Evolutionary conservation across 2,329 filamentous ascomycete genomes (phyloP), one percentile per base, ranked within the genome.

Genomic region (Aspergillus thermomutatus): DNA sequence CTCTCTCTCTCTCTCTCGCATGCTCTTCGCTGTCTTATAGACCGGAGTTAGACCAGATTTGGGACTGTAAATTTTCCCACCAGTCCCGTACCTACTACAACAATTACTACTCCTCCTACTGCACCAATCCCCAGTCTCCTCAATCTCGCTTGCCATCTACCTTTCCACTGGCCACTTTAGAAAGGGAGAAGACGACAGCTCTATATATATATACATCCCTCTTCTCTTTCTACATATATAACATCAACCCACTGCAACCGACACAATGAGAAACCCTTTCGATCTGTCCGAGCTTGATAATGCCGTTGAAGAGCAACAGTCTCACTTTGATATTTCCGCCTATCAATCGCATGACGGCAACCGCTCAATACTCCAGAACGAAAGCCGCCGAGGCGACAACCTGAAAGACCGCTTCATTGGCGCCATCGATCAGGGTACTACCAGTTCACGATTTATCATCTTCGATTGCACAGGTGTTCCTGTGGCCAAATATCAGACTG

Each of bases 381-480:
- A 74, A 55, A 60, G 60, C 1, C 67, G 63, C 47, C 66, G 66
- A 40, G 57, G 47, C 6, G 70, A 70, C 51, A 70, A 69, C 50
- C 61, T 74, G 43, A 73, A 74, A 55, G 64, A 74, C 34, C 71
- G 63, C 49, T 96, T 90, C 68, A 87, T 96, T 59, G 92, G 91
- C 58, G 90, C 89, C 65, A 92, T 96, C 71, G 92, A 96, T 71
- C 91, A 95, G 69, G 92, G 92, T 57, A 96, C 92, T 11, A 96
- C 92, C 31, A 93, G 89, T 57, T 90, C 91, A 34, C 84, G 92
- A 40, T 96, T 96, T 76, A 83, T 96, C 65, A 92, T 97, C 70
- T 96, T 96, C 77, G 87, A 96, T 75, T 86, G 85, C 62, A 78
- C 83, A 45, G 91, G 92, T 54, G 86, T 89, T 57, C 89, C 90